Conservation (phyloP, 2,329 filamentous ascomycete species). For the Trichoderma sp. region DNA sequence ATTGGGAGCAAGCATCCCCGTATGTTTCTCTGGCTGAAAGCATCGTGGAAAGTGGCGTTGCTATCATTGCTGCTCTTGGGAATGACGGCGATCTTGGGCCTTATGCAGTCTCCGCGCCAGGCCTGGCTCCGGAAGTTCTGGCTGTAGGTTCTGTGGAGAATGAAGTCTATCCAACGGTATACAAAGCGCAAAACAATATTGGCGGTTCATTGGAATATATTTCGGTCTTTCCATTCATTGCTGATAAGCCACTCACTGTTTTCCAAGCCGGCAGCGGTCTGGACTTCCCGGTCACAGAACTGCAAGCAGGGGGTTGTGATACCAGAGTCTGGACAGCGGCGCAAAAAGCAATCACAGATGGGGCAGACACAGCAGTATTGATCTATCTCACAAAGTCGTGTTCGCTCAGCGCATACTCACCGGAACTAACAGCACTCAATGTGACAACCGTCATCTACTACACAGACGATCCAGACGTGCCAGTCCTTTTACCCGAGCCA, state of each 20-base stretch:
- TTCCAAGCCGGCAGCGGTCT: background rate
- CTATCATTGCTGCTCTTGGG: background rate
- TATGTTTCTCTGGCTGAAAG: background rate
- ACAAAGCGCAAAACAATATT: background rate
- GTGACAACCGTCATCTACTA: background rate
- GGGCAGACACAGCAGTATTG: background rate
- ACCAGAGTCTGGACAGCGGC: background rate
- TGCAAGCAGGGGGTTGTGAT: background rate
- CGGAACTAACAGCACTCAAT: background rate
- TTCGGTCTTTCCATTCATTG: background rate
- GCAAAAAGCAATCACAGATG: background rate
- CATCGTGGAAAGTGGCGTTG: background rate
- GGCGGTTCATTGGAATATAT: background rate
- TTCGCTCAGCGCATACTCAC: background rate
- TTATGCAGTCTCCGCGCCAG: background rate
- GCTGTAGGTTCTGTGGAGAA: background rate
- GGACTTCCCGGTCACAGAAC: background rate
- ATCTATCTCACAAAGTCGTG: background rate
- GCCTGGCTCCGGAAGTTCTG: background rate
- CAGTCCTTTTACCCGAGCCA: background rate
- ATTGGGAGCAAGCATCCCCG: background rate
- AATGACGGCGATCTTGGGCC: background rate
- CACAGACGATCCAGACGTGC: background rate
- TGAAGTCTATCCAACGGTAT: background rate
- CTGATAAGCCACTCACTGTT: background rate